Evolutionary conservation across 306 rosid species (phyloP), one percentile per base, ranked within the genome.

Genomic region (Erythrophleum fordii): DNA sequence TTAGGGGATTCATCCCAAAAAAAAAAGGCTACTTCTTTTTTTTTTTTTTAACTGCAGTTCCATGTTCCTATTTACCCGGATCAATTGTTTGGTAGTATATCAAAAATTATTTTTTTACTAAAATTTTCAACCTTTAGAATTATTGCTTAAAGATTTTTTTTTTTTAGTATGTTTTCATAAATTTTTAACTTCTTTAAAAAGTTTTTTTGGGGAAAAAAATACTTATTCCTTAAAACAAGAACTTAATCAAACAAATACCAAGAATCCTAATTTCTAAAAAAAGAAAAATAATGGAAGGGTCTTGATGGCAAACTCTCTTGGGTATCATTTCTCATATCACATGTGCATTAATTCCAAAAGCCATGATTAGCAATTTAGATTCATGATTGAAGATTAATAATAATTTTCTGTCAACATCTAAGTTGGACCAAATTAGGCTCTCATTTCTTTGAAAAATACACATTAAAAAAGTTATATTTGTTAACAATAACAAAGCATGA

Each of bases 401-500:
- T 68, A 68, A 39, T 61, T 68, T 41, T 42, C 0, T 42, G 12
- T 68, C 35, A 68, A 14, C 73, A 68, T 68, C 20, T 0, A 11
- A 26, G 53, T 68, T 68, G 28, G 64, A 58, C 64, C 34, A 58
- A 58, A 23, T 5, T 5, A 39, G 0, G 5, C n/a, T 9, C 34
- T 58, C 31, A 58, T 25, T 10, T 25, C 16, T 25, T 58, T 11
- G 11, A n/a, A 68, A 31, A 8, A 26, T 22, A 0, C 34, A 13
- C 20, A 23, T 26, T 23, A 20, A 48, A 4, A n/a, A 6, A 73
- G 35, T n/a, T 11, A 45, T 3, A 23, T 25, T 58, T 67, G 75
- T 20, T 77, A 62, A 44, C 49, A 55, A 20, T 22, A 55, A 55
- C 2, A 67, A 77, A 82, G 86, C 76, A 82, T 75, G 71, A 75